Percentiles rank a stretch among this genome's conserved stretches.
These are phyloP conservation scores for Moesziomyces sp. DNA, from an alignment of 1,284 basidiomycete species.

Conservation along the genomic window DNA sequence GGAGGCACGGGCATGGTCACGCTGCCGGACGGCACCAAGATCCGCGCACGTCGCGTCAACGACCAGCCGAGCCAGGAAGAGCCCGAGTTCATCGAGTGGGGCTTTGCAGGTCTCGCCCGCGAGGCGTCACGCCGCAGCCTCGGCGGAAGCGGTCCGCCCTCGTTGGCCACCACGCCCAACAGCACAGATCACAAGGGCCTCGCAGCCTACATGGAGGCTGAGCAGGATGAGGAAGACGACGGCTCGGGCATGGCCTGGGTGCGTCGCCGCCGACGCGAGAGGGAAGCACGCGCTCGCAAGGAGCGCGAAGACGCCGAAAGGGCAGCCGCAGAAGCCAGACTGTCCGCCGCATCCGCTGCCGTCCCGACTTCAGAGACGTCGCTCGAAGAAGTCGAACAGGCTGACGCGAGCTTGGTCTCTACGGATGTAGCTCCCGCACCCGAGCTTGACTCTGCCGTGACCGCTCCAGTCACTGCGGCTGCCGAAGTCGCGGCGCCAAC, in stretches of 20 bases:
- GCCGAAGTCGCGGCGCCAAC: neutral
- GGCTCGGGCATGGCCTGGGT: constrained; percentile 49
- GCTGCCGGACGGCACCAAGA: constrained; percentile 63
- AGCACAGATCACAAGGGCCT: constrained; percentile 33
- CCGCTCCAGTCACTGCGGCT: neutral
- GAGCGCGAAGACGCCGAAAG: constrained; percentile 30
- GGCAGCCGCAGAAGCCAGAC: constrained; percentile 5
- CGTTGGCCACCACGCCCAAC: constrained; percentile 45
- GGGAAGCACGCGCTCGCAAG: constrained; percentile 32
- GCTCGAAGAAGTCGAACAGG: too few relatives aligned
- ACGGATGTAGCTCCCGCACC: too few relatives aligned
- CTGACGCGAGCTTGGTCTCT: too few relatives aligned
- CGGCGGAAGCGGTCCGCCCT: constrained; percentile 37
- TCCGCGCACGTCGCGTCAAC: constrained; percentile 60
- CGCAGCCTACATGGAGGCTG: constrained; percentile 25
- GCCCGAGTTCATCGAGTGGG: constrained; percentile 58
- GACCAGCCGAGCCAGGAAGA: constrained; percentile 49
- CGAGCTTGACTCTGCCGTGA: too few relatives aligned
- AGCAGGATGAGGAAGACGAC: constrained; percentile 46
- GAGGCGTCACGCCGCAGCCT: constrained; percentile 44
- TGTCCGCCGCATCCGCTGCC: too few relatives aligned
- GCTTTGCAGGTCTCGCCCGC: constrained; percentile 62
- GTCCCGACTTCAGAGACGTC: too few relatives aligned
- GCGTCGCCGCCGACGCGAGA: constrained; percentile 36
- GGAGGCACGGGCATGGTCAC: constrained; percentile 67